A percentile compares a stretch with the other conserved stretches of the same genome.
phyloP scores from a whole-genome alignment of 2,329 filamentous ascomycete genomes.

The Elsinoe fawcettii region DNA sequence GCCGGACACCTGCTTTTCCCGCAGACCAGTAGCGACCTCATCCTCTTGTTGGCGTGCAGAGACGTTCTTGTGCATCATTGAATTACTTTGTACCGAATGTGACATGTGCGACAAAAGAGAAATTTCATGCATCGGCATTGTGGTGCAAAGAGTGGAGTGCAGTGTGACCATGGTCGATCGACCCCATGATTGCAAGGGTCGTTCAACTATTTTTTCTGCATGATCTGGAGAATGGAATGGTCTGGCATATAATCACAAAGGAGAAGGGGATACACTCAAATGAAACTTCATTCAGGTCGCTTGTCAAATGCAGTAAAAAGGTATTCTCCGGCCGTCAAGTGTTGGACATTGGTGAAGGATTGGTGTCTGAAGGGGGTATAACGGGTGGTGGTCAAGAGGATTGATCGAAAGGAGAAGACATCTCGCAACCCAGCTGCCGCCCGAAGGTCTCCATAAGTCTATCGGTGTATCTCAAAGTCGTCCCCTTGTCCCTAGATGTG shows the following conservation, averaged over 20 bases:
- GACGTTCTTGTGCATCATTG: too few relatives aligned
- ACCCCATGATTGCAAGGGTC: background rate
- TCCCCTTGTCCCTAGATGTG: constrained; percentile 5
- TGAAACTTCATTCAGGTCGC: constrained; percentile 2
- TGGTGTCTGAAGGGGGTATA: constrained; percentile 2
- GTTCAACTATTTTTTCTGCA: too few relatives aligned
- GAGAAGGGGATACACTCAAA: background rate
- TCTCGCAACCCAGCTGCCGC: constrained; percentile 1
- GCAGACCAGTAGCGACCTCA: too few relatives aligned
- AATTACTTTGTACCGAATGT: too few relatives aligned
- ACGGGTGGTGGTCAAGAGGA: background rate
- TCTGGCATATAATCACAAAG: background rate
- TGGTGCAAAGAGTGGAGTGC: background rate
- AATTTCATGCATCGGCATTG: too few relatives aligned
- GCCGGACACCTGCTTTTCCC: background rate
- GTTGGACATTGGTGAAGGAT: constrained; percentile 6
- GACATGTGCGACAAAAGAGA: too few relatives aligned
- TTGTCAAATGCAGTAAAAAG: background rate
- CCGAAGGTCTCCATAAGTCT: constrained; percentile 1
- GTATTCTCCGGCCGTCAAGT: background rate
- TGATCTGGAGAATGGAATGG: background rate
- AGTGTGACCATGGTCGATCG: background rate
- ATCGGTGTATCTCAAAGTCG: constrained; percentile 13
- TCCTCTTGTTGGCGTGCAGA: too few relatives aligned
- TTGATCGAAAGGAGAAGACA: constrained; percentile 8